Evolutionary conservation across 2,329 filamentous ascomycete species (phyloP).

Genomic region (Magnaporthales sp.): DNA sequence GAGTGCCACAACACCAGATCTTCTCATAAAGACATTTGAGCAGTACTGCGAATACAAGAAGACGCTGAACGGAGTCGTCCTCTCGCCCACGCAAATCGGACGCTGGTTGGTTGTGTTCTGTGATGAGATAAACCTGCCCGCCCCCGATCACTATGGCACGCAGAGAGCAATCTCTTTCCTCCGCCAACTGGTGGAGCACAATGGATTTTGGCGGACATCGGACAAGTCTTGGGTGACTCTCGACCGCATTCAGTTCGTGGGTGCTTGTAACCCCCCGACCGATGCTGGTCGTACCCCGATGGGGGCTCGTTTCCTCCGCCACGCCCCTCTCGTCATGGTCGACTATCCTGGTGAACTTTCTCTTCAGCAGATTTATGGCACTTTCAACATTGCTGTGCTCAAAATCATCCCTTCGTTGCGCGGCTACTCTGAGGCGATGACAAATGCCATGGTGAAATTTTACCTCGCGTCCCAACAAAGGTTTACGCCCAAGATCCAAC

Average conservation of each 20-base stretch:
- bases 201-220: conserved; percentile 96
- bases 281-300: conserved; percentile 94
- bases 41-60: conserved; percentile 99
- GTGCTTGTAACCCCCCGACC: conserved; percentile 95
- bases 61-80: conserved; percentile 89
- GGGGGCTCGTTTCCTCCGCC: conserved; percentile 85
- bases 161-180: conserved; percentile 97
- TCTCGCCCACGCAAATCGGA: conserved; percentile 93
- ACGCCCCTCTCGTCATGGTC: conserved; percentile 98
- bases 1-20: conserved; percentile 92
- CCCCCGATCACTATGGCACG: conserved; percentile 94
- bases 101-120: conserved; percentile 98
- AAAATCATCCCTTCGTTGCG: conserved; percentile 95
- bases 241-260: conserved; percentile 97
- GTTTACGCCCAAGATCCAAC: conserved; percentile 94
- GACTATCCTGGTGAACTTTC: conserved; percentile 96
- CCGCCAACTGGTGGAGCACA: conserved; percentile 94
- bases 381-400: conserved; percentile 91
- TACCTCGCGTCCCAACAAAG: conserved; percentile 90
- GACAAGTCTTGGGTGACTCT: conserved; percentile 98
- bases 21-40: conserved; percentile 98
- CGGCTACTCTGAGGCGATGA: conserved; percentile 88
- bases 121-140: conserved; percentile 97
- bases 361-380: conserved; percentile 94
- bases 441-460: conserved; percentile 94